Conservation (phyloP, 1,284 basidiomycete genomes). For the Cutaneotrichosporon cavernicola region DNA sequence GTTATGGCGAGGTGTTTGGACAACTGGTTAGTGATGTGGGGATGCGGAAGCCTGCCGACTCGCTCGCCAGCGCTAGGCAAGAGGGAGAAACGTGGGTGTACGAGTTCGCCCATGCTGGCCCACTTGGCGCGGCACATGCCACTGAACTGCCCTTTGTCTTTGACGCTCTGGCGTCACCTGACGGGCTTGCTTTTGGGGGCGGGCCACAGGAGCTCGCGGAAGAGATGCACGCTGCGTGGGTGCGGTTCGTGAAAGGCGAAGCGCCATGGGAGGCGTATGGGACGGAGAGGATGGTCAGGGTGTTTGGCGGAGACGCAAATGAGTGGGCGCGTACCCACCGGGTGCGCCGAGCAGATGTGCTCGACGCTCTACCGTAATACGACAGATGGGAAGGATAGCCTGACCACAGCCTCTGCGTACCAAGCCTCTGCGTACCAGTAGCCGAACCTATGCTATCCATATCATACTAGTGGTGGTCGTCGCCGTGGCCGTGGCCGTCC, state of each 20-base stretch:
- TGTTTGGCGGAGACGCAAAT: background rate
- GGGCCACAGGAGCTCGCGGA: constrained; percentile 1
- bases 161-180: background rate
- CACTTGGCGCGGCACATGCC: constrained; percentile 11
- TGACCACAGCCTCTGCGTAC: background rate
- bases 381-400: background rate
- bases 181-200: background rate
- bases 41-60: background rate
- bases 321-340: background rate
- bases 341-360: background rate
- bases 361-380: background rate
- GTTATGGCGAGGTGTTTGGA: constrained; percentile 2
- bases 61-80: background rate
- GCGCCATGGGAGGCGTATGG: constrained; percentile 4
- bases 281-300: background rate
- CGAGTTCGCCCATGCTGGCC: constrained; percentile 8
- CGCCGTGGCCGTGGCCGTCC: constrained; percentile 49
- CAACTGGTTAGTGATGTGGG: background rate
- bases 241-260: background rate
- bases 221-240: constrained; percentile 14
- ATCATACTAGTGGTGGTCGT: constrained; percentile 37
- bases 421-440: background rate
- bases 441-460: background rate
- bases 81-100: constrained; percentile 3
- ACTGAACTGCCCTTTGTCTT: constrained; percentile 4